Evolutionary conservation across 2,329 filamentous ascomycete species (phyloP).

Genomic region (Fonsecaea pedrosoi): DNA sequence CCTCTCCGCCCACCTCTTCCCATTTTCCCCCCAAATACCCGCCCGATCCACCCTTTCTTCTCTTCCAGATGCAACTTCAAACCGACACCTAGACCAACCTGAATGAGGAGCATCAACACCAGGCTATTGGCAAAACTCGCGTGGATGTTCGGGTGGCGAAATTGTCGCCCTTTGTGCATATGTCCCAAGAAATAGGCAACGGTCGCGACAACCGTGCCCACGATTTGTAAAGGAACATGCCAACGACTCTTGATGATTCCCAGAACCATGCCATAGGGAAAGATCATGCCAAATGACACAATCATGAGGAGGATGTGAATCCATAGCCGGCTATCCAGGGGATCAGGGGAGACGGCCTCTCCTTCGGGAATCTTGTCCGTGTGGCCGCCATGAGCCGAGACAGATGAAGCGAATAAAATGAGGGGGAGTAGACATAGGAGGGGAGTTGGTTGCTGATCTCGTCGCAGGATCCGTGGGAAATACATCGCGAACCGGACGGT

Average conservation of each 20-base stretch:
- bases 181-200: constrained; percentile 92
- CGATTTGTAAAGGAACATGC: constrained; percentile 87
- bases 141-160: constrained; percentile 76
- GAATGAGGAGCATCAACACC: constrained; percentile 77
- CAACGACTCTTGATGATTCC: constrained; percentile 89
- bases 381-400: constrained; percentile 61
- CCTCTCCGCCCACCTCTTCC: constrained; percentile 60
- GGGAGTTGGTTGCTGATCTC: constrained; percentile 10
- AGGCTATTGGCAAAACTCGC: constrained; percentile 78
- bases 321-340: constrained; percentile 87
- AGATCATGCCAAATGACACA: constrained; percentile 87
- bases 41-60: constrained; percentile 72
- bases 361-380: constrained; percentile 70
- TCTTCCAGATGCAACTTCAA: constrained; percentile 87
- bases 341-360: constrained; percentile 71
- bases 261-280: constrained; percentile 93
- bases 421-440: constrained; percentile 34
- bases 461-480: constrained; percentile 16
- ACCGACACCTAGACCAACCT: constrained; percentile 83
- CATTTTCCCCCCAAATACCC: constrained; percentile 57
- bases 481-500: constrained; percentile 26
- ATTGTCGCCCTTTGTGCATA: constrained; percentile 85
- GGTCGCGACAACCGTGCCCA: constrained; percentile 76
- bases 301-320: constrained; percentile 89
- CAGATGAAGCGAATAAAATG: constrained; percentile 43